These are phyloP conservation scores for Mycena alexandri DNA, from an alignment of 768 basidiomycete species.

Conservation along the genomic window DNA sequence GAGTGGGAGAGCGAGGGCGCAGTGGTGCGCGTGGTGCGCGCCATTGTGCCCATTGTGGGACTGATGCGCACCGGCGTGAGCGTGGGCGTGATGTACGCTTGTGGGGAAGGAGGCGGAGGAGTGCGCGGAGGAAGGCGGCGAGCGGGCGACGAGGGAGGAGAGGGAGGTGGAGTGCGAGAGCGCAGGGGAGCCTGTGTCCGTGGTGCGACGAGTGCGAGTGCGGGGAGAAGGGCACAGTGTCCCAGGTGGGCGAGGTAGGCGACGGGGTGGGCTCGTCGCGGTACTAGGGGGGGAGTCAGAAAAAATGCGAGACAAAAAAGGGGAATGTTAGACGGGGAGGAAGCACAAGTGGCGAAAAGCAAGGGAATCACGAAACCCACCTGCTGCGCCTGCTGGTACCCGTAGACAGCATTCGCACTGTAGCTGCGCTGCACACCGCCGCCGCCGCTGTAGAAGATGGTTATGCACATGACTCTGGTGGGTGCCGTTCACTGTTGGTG, in stretches of 20 bases:
- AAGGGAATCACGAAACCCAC: slow-evolving; percentile 3
- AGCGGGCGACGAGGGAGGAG: neutral
- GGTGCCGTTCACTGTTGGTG: neutral
- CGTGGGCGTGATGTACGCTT: too few relatives aligned
- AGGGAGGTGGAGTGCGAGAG: neutral
- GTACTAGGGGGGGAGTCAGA: slow-evolving; percentile 7
- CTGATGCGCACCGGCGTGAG: neutral
- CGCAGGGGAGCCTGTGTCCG: neutral
- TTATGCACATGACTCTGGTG: slow-evolving; percentile 13
- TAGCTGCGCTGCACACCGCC: slow-evolving; percentile 33
- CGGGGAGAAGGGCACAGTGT: neutral
- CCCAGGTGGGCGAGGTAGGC: slow-evolving; percentile 28
- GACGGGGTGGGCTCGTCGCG: slow-evolving; percentile 21
- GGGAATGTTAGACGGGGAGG: neutral
- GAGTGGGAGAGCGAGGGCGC: neutral
- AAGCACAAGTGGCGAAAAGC: neutral
- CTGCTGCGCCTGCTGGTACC: slow-evolving; percentile 24
- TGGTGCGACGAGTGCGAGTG: neutral
- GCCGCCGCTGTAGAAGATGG: slow-evolving; percentile 12
- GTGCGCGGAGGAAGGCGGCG: too few relatives aligned
- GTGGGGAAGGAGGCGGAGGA: too few relatives aligned
- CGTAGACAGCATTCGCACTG: slow-evolving; percentile 25
- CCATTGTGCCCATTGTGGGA: neutral
- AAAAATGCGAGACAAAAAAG: neutral
- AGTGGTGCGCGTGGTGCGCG: neutral